phyloP scores from a whole-genome alignment of 345 rosid genomes.

The Barbarea vulgaris region DNA sequence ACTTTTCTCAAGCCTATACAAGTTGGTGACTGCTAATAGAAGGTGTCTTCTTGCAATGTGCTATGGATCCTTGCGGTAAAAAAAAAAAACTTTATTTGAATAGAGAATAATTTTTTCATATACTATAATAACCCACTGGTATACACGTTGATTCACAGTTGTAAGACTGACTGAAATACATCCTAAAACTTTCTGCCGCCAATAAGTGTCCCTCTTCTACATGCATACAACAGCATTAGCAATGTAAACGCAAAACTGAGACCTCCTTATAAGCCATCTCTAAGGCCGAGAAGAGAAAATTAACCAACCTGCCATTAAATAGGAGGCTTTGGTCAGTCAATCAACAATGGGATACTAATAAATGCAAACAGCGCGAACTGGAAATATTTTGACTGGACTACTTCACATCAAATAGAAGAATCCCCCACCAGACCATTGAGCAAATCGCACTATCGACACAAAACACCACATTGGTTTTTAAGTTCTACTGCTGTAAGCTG shows the following conservation, averaged over 20 bases:
- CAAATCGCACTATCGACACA: background rate
- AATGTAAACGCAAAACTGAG: constrained; percentile 34
- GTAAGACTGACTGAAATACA: constrained; percentile 34
- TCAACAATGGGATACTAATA: background rate
- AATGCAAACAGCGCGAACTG: constrained; percentile 13
- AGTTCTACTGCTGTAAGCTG: background rate
- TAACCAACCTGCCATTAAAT: constrained; percentile 44
- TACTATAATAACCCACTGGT: constrained; percentile 31
- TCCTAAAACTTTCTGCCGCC: constrained; percentile 50
- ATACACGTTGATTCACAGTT: constrained; percentile 36
- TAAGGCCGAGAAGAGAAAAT: constrained; percentile 26
- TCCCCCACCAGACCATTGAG: background rate
- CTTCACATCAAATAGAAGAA: constrained; percentile 3
- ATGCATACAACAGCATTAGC: constrained; percentile 40
- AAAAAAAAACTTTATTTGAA: constrained; percentile 27
- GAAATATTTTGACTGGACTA: background rate
- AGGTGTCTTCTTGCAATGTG: constrained; percentile 6
- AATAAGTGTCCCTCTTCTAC: constrained; percentile 49
- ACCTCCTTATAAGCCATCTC: constrained; percentile 33
- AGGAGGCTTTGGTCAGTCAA: constrained; percentile 32
- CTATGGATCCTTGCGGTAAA: constrained; percentile 11
- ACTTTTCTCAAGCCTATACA: constrained; percentile 11
- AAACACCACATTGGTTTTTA: constrained; percentile 2
- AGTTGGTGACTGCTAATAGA: constrained; percentile 10
- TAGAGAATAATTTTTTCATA: background rate